Evolutionary conservation across 805 yeast species (phyloP), one percentile per base, ranked within the genome.

Genomic region (Candida khao-thaluensis): DNA sequence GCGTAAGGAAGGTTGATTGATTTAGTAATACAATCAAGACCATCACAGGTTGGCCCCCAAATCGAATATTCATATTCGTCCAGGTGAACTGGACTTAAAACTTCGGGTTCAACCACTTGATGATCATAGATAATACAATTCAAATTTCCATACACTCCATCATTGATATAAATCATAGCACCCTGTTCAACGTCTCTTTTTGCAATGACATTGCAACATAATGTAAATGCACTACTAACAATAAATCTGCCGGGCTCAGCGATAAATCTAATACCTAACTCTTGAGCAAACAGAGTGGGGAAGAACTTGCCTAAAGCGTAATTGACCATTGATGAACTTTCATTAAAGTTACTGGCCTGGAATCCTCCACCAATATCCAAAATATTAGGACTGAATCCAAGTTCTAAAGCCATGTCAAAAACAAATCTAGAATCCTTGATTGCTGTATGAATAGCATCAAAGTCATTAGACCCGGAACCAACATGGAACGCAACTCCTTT

Each of bases 41-140:
- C 97, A 64, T 91, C 99, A 66, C 99, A 91, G 14, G 98, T 91
- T 31, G 98, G 99, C 5, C 99, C 99, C 99, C 99, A 91, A 44
- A 93, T 74, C 3, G 95, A 85, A 38, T 76, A 82, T 30, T 59
- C 60, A 47, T 60, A 53, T 29, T 60, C 57, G 43, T 44, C 44
- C 45, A 41, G 37, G 21, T 60, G 68, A 35, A 38, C 36, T 30
- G 40, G 33, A 40, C 37, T n/a, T 39, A 90, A 69, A 5, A 86
- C 84, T 47, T 67, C 69, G 8, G 95, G 85, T 27, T 61, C 57
- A 18, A 95, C 95, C 32, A 67, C 69, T 64, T 88, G 96, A 61
- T 91, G 98, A 62, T 91, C 99, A 59, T 81, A 90, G 40, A 91
- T 60, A 56, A 93, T 84, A 64, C 97, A 91, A 69, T 93, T 91